Conservation (phyloP, 148 eudicot species). For the Polygonum maritimum region DNA sequence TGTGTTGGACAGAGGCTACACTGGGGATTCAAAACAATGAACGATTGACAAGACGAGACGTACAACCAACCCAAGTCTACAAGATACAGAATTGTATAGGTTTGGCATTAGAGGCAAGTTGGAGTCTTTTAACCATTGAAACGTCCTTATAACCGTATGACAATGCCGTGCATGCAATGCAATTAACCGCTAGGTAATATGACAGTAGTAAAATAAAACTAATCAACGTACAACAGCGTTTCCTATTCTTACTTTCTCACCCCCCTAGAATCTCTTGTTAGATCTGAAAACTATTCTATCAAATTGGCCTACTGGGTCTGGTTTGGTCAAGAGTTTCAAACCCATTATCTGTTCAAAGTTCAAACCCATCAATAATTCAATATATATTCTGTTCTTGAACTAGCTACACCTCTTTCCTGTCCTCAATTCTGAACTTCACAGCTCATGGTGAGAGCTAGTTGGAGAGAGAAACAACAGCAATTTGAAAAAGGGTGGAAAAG, state of each 20-base stretch:
- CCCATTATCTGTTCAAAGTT: no score
- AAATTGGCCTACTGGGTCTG: no score
- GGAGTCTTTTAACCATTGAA: background rate
- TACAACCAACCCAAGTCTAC: background rate
- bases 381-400: no score
- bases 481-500: background rate
- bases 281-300: no score
- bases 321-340: no score
- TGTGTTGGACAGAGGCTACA: background rate
- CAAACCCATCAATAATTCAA: no score
- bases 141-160: background rate
- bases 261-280: no score
- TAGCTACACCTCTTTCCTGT: background rate
- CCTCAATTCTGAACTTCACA: background rate
- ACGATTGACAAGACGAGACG: background rate
- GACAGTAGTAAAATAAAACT: background rate
- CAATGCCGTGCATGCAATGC: constrained; percentile 8
- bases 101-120: background rate
- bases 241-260: no score
- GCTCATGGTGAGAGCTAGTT: background rate
- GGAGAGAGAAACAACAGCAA: background rate
- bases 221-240: background rate
- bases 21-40: background rate
- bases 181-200: background rate
- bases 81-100: background rate